A percentile compares a stretch with the other conserved stretches of the same genome.
These are phyloP conservation scores for Asclepias syriaca DNA, from an alignment of 257 asterid species.

Conservation along the genomic window DNA sequence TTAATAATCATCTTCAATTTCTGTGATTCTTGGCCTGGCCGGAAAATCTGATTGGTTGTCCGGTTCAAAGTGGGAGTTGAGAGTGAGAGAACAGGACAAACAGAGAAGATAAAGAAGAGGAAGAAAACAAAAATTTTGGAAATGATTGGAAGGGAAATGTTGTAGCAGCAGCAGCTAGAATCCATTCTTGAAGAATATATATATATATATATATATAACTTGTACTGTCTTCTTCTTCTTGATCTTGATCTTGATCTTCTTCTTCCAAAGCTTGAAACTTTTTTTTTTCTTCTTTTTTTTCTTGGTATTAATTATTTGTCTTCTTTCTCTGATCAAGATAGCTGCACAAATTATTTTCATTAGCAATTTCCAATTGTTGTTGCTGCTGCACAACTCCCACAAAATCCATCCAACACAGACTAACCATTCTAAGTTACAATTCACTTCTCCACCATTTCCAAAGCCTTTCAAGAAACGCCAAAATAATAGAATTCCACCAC, in stretches of 20 bases:
- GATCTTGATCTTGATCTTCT: neutral
- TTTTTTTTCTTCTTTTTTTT: slow-evolving; percentile 20
- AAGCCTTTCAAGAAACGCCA: slow-evolving; percentile 19
- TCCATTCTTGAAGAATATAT: slow-evolving; percentile 39
- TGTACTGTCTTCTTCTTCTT: slow-evolving; percentile 15
- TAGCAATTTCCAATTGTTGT: slow-evolving; percentile 12
- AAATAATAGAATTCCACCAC: slow-evolving; percentile 17
- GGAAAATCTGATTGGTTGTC: slow-evolving; percentile 35
- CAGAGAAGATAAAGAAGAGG: slow-evolving; percentile 37
- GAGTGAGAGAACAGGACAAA: slow-evolving; percentile 39
- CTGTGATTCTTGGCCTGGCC: slow-evolving; percentile 43
- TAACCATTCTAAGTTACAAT: slow-evolving; percentile 19
- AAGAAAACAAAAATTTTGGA: slow-evolving; percentile 39
- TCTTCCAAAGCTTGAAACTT: slow-evolving; percentile 15
- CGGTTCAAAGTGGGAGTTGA: slow-evolving; percentile 33
- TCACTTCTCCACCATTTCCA: slow-evolving; percentile 44
- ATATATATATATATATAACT: neutral
- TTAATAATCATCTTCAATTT: slow-evolving; percentile 43
- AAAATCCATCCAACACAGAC: slow-evolving; percentile 33
- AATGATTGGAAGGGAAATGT: slow-evolving; percentile 44
- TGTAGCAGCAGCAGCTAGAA: slow-evolving; percentile 30
- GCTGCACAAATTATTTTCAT: slow-evolving; percentile 14
- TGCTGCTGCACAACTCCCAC: slow-evolving; percentile 16
- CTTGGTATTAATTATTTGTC: slow-evolving; percentile 34
- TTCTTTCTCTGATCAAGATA: slow-evolving; percentile 33